A percentile compares a stretch with the other conserved stretches of the same genome.
phyloP scores from a whole-genome alignment of 1,284 basidiomycete species.

The Austropuccinia psidii region DNA sequence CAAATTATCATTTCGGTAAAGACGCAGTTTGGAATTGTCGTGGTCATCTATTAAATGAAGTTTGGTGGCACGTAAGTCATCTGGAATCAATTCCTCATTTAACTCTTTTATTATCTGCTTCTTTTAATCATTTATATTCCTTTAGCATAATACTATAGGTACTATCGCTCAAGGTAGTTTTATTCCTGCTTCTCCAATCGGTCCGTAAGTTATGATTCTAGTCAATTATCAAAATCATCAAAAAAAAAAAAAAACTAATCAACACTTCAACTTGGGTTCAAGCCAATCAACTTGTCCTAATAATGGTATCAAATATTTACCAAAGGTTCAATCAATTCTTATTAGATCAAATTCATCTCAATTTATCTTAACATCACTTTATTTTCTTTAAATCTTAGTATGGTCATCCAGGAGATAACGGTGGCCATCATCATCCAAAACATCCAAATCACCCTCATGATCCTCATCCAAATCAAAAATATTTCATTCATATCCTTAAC shows the following conservation, averaged over 20 bases:
- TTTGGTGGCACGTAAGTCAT: constrained; percentile 34
- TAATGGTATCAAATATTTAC: constrained; percentile 26
- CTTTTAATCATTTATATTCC: background rate
- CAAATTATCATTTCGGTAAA: constrained; percentile 18
- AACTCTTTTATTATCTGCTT: background rate
- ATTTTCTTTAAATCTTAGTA: background rate
- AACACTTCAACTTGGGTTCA: background rate
- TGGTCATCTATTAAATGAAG: constrained; percentile 30
- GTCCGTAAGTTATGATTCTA: constrained; percentile 7
- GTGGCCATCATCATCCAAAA: constrained; percentile 8
- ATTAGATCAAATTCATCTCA: background rate
- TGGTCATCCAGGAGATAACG: constrained; percentile 9
- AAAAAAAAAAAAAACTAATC: background rate
- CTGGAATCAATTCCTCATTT: background rate
- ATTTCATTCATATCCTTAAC: constrained; percentile 28
- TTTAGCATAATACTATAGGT: constrained; percentile 15
- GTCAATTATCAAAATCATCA: background rate
- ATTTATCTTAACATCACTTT: background rate
- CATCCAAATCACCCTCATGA: constrained; percentile 6
- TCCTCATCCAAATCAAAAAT: background rate
- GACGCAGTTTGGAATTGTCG: constrained; percentile 30
- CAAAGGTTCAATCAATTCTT: constrained; percentile 9
- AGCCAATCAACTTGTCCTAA: constrained; percentile 31
- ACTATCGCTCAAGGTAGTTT: constrained; percentile 19
- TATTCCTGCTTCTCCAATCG: constrained; percentile 22